phyloP scores from a whole-genome alignment of 2,329 filamentous ascomycete genomes.

The Colletotrichum simmondsii region DNA sequence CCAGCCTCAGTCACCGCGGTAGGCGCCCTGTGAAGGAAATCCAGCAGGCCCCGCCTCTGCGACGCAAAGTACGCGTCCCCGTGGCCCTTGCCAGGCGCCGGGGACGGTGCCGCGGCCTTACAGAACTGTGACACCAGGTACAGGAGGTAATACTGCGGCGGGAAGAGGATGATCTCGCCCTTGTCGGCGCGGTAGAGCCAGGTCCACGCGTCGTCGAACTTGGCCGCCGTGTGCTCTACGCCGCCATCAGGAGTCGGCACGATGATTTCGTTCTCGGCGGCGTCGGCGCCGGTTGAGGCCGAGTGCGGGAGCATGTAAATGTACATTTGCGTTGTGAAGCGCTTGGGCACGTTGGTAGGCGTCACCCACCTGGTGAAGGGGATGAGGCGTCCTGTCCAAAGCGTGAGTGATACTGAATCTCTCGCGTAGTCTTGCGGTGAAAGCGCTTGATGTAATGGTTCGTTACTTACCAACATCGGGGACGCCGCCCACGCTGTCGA shows the following conservation, averaged over 20 bases:
- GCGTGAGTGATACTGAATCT: not conserved
- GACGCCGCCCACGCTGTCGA: slow-evolving; percentile 63
- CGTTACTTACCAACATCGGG: slow-evolving; percentile 70
- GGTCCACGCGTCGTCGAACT: slow-evolving; percentile 75
- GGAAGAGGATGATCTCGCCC: slow-evolving; percentile 85
- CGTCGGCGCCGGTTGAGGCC: slow-evolving; percentile 43
- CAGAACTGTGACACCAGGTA: slow-evolving; percentile 67
- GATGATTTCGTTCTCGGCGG: slow-evolving; percentile 60
- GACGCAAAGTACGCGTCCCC: slow-evolving; percentile 50
- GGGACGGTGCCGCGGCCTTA: slow-evolving; percentile 43
- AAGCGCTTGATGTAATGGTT: not conserved
- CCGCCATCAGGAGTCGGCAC: slow-evolving; percentile 79
- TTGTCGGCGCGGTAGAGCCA: slow-evolving; percentile 75
- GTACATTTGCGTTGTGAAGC: slow-evolving; percentile 98
- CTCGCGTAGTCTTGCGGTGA: not conserved
- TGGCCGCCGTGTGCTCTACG: slow-evolving; percentile 75
- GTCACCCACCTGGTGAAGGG: slow-evolving; percentile 96
- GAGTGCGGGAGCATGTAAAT: slow-evolving; percentile 83
- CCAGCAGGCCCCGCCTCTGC: slow-evolving; percentile 63
- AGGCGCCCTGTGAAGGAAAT: slow-evolving; percentile 60
- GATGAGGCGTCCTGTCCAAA: slow-evolving; percentile 66
- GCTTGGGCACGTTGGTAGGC: slow-evolving; percentile 74
- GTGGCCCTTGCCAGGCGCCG: slow-evolving; percentile 37
- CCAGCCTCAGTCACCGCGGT: slow-evolving; percentile 54
- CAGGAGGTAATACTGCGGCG: slow-evolving; percentile 86